phyloP scores from a whole-genome alignment of 2,329 filamentous ascomycete species.

The Phoma sp. region DNA sequence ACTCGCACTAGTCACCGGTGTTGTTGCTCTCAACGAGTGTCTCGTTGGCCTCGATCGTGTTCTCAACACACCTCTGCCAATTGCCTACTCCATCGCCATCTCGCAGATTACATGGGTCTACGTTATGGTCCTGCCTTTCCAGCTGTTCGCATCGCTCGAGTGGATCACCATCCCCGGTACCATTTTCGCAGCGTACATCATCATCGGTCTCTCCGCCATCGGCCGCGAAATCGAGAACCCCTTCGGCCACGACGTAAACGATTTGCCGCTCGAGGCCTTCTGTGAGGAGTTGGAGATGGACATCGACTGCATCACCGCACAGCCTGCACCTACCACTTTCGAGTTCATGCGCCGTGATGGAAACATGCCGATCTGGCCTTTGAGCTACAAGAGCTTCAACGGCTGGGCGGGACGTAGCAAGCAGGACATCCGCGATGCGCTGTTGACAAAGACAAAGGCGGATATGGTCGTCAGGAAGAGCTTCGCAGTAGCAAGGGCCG shows the following conservation, averaged over 20 bases:
- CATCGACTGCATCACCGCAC: conserved; percentile 73
- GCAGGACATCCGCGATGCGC: conserved; percentile 52
- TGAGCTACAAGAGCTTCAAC: conserved; percentile 53
- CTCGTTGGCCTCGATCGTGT: conserved; percentile 77
- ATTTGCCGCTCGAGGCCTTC: conserved; percentile 68
- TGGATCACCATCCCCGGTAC: conserved; percentile 84
- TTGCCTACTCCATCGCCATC: conserved; percentile 84
- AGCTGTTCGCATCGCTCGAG: conserved; percentile 67
- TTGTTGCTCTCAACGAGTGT: conserved; percentile 73
- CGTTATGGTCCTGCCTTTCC: conserved; percentile 80
- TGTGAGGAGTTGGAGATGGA: conserved; percentile 77
- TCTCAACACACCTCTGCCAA: conserved; percentile 79
- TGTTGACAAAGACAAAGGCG: conserved; percentile 51
- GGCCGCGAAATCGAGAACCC: conserved; percentile 86
- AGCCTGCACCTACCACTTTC: conserved; percentile 57
- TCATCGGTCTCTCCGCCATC: conserved; percentile 77
- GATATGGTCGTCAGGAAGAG: conserved; percentile 45
- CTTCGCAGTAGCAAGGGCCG: conserved; percentile 27
- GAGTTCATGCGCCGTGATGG: conserved; percentile 58
- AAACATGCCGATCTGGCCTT: conserved; percentile 65
- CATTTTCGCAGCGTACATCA: conserved; percentile 77
- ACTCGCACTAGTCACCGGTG: conserved; percentile 57
- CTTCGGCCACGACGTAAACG: conserved; percentile 84
- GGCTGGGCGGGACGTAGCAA: conserved; percentile 47
- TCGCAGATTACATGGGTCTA: conserved; percentile 88